A percentile compares a stretch with the other conserved stretches of the same genome.
Conservation (phyloP, 2,329 filamentous ascomycete species). For the Grosmannia penicillata region DNA sequence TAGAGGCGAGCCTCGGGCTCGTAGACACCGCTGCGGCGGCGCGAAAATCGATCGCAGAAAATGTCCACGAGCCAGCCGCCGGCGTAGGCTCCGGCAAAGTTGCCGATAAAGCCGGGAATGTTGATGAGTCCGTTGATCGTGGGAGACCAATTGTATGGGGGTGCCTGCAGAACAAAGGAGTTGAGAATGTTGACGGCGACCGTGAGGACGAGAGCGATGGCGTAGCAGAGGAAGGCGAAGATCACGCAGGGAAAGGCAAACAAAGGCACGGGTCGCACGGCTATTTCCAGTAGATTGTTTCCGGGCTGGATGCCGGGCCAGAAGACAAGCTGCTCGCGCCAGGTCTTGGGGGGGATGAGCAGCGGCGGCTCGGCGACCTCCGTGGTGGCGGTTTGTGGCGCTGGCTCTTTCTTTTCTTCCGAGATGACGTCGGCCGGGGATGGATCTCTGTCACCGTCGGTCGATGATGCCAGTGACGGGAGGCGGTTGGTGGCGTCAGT, state of each 20-base stretch:
- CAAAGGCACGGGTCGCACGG: conserved; percentile 16
- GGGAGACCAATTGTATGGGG: conserved; percentile 17
- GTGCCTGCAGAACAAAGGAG: conserved; percentile 18
- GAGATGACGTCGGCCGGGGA: too few relatives aligned
- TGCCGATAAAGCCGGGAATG: conserved; percentile 22
- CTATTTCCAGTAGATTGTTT: conserved; percentile 14
- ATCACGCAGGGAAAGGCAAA: conserved; percentile 17
- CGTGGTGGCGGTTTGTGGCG: too few relatives aligned
- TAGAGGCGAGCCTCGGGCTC: conserved; percentile 12
- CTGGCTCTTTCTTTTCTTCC: too few relatives aligned
- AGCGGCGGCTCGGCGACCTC: too few relatives aligned
- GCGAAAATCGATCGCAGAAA: conserved; percentile 17
- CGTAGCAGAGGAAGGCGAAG: conserved; percentile 16
- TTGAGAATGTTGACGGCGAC: conserved; percentile 18
- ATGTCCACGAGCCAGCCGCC: conserved; percentile 27
- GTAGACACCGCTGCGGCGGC: conserved; percentile 17
- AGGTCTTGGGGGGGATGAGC: conserved; percentile 13
- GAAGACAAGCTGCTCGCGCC: conserved; percentile 13
- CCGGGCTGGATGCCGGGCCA: conserved; percentile 14
- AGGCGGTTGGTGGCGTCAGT: background rate
- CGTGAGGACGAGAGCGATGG: conserved; percentile 15
- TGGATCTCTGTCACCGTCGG: too few relatives aligned
- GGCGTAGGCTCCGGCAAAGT: conserved; percentile 23
- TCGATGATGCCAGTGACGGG: background rate
- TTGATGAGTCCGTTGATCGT: conserved; percentile 17